Base-by-base conservation (phyloP, 139 green algal species). In the Coccomyxa sp. region DNA sequence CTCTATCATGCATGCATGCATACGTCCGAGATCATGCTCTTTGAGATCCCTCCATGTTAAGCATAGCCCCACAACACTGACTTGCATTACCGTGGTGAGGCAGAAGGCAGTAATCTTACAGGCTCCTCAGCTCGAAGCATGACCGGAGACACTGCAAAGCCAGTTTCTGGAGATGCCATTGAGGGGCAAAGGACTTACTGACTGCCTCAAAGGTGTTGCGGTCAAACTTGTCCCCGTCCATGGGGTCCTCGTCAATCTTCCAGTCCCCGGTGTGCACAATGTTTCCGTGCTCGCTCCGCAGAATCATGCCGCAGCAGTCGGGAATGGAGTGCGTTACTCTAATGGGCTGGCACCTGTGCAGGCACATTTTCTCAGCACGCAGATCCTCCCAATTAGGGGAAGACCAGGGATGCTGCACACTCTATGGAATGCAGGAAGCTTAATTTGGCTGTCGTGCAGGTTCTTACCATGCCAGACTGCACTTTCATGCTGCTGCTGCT, bases 301-400 rank as follows among this genome's bases (percentile, higher is more conserved):
- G 85, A 27, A 99, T 92, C 34, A 98, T 83, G 36, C 93, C 96
- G 81, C 91, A 97, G 92, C 95, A 99, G 86, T 99, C 96, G 1
- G 96, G 96, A 73, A 99, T 99, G 82, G 91, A 97, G 89, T 99
- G 96, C 35, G 96, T 99, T 35, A 99, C 96, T 6, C 96, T 85
- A 12, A 98, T 79, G 27, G 96, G 81, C 75, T 96, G 91, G 27
- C 90, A 86, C 82, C 89, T 93, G 83, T n/a, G 54, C 5, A 4
- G 5, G 50, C 18, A 64, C 50, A 5, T 64, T 6, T 31, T 6
- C 22, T 64, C 18, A 3, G 50, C 50, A 64, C 50, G 22, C 50
- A 18, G 2, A 10, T n/a, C n/a, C n/a, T n/a, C n/a, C n/a, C n/a
- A n/a, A n/a, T n/a, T n/a, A n/a, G n/a, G n/a, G n/a, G n/a, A n/a